These are phyloP conservation scores for Phytophthora pinifolia DNA, from an alignment of 352 stramenopile species.

Conservation along the genomic window DNA sequence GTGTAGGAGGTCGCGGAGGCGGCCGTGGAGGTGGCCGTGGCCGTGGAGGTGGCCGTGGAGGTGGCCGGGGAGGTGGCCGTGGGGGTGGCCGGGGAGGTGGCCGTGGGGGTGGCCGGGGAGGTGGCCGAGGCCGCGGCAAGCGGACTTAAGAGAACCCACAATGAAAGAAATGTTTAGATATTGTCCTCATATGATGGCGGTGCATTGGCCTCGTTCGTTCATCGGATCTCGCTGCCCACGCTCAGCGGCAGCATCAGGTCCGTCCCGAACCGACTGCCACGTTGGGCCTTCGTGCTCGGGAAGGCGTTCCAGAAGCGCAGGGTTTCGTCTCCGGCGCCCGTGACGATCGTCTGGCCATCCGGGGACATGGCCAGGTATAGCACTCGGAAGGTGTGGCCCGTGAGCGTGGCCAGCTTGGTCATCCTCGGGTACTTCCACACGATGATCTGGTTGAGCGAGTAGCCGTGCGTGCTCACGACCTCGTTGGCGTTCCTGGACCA, in stretches of 20 bases:
- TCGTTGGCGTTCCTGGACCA: slow-evolving; percentile 98
- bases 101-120: slow-evolving; percentile 25
- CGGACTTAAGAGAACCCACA: slow-evolving; percentile 35
- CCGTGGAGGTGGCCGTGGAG: slow-evolving; percentile 31
- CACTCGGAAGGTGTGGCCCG: slow-evolving; percentile 95
- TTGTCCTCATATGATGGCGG: slow-evolving; percentile 20
- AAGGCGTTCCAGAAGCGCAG: slow-evolving; percentile 98
- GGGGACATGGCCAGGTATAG: slow-evolving; percentile 97
- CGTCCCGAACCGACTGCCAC: slow-evolving; percentile 47
- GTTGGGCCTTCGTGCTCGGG: slow-evolving; percentile 72
- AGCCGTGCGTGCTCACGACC: slow-evolving; percentile 98
- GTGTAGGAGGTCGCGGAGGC: slow-evolving; percentile 42
- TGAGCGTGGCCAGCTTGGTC: slow-evolving; percentile 96
- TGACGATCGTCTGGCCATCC: slow-evolving; percentile 97
- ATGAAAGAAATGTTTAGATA: slow-evolving; percentile 35
- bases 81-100: slow-evolving; percentile 31
- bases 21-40: slow-evolving; percentile 17
- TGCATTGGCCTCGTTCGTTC: slow-evolving; percentile 15
- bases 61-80: slow-evolving; percentile 26
- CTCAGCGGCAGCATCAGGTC: slow-evolving; percentile 62
- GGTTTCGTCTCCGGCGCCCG: slow-evolving; percentile 97
- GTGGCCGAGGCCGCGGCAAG: slow-evolving; percentile 32
- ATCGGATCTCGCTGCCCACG: slow-evolving; percentile 64
- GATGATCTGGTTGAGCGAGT: slow-evolving; percentile 98
- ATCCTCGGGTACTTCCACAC: slow-evolving; percentile 97